A percentile compares a stretch with the other conserved stretches of the same genome.
phyloP scores from a whole-genome alignment of 306 rosid genomes.

The Pterocarpus macrocarpus region DNA sequence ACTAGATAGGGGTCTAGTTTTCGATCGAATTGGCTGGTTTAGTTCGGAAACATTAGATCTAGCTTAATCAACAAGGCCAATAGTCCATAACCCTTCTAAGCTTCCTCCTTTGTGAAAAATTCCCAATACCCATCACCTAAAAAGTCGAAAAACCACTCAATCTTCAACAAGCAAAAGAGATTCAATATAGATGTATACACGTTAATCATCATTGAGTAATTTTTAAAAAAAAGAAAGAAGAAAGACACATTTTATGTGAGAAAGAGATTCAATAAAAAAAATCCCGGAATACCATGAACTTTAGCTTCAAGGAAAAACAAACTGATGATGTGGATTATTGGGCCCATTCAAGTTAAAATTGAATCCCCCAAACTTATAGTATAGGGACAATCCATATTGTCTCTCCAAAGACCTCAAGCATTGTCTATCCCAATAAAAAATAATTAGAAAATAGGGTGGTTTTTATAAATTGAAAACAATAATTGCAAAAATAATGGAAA shows the following conservation, averaged over 20 bases:
- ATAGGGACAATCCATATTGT: too few species aligned
- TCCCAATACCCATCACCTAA: slow-evolving; percentile 41
- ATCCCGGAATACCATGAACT: slow-evolving; percentile 25
- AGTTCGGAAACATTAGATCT: slow-evolving; percentile 42
- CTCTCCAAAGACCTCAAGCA: too few species aligned
- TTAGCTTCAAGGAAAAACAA: slow-evolving; percentile 45
- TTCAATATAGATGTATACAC: slow-evolving; percentile 35
- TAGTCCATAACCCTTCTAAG: slow-evolving; percentile 45
- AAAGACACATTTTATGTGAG: background rate
- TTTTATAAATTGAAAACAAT: too few species aligned
- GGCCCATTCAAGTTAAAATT: too few species aligned
- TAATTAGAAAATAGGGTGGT: too few species aligned
- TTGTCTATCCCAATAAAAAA: too few species aligned
- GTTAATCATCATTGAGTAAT: slow-evolving; percentile 41
- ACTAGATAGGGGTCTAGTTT: too few species aligned
- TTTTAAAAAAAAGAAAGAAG: slow-evolving; percentile 30
- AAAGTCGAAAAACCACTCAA: slow-evolving; percentile 33
- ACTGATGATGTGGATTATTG: too few species aligned
- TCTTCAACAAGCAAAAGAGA: slow-evolving; percentile 47
- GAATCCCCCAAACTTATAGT: too few species aligned
- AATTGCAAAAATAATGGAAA: too few species aligned
- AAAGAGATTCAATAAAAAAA: slow-evolving; percentile 42
- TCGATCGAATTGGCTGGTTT: too few species aligned
- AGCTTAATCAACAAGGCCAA: slow-evolving; percentile 58
- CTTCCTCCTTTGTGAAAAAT: slow-evolving; percentile 45